Base-by-base conservation (phyloP, 2,329 filamentous ascomycete genomes). In the Fusarium sacchari region DNA sequence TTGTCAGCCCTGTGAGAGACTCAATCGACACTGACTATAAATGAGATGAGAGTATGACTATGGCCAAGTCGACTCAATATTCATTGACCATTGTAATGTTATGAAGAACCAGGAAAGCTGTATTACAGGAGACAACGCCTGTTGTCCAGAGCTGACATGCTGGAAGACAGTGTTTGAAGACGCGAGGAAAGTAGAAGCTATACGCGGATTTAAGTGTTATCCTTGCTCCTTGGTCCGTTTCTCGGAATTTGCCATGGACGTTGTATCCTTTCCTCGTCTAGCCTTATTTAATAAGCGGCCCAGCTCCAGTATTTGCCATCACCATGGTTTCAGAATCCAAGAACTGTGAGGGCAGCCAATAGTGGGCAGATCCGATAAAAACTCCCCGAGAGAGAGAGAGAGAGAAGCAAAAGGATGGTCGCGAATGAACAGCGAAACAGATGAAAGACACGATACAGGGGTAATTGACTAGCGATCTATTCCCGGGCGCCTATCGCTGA, bases 301-400 rank as follows among this genome's bases (percentile, higher is more conserved):
- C 37, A 63, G 62, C 28, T 34, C 39, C 40, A 42, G 47, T n/a
- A 44, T 34, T 53, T 42, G 28, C 62, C 47, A 34, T 44, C 52
- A 57, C 57, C 63, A 64, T 61, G 71, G 65, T 62, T 71, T 64
- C 55, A 64, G 60, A 44, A 22, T 53, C 37, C 73, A 28, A 28
- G 14, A 37, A 36, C 7, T 34, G 26, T 14, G 56, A 36, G 15
- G 13, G 13, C 22, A 39, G 26, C 64, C 44, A 63, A 69, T 53
- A 14, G 50, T 46, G 28, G 13, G 17, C 17, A 11, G n/a, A 55
- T 36, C 47, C 42, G 43, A 28, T 18, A 24, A 17, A 50, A 49
- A 43, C 39, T 64, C 46, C 39, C 56, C 44, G 62, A 40, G 11
- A 26, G n/a, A 43, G n/a, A n/a, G n/a, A n/a, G 62, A 40, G 11